Percentiles rank a stretch among this genome's conserved stretches.
Conservation (phyloP, 2,329 filamentous ascomycete genomes). For the Diaporthe eres region DNA sequence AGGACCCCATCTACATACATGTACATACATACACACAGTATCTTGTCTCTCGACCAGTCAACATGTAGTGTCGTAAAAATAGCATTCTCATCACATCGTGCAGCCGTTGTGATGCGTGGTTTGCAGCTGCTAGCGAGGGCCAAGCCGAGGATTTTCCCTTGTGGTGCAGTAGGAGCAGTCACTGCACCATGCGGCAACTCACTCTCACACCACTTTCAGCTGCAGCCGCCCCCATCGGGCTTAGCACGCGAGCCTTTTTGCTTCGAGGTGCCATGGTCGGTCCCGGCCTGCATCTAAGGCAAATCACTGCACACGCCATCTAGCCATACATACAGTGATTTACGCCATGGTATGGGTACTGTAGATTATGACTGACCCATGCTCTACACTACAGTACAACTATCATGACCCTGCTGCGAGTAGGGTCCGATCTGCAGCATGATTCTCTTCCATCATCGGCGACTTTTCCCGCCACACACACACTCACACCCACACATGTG, state of each 20-base stretch:
- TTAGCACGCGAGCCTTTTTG: not conserved
- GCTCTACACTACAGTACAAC: no score
- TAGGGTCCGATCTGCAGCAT: slow-evolving; percentile 21
- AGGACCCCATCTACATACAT: not conserved
- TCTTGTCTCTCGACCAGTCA: not conserved
- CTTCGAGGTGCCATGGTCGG: not conserved
- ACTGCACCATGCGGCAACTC: slow-evolving; percentile 3
- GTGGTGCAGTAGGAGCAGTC: not conserved
- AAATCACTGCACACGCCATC: not conserved
- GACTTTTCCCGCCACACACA: slow-evolving; percentile 25
- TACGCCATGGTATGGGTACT: no score
- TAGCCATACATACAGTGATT: not conserved
- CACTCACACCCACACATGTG: not conserved
- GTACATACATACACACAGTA: not conserved
- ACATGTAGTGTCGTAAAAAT: slow-evolving; percentile 30
- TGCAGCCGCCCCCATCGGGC: slow-evolving; percentile 6
- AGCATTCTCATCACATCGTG: slow-evolving; percentile 29
- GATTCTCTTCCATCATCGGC: slow-evolving; percentile 14
- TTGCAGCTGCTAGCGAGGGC: slow-evolving; percentile 13
- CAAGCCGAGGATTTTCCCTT: not conserved
- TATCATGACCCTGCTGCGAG: slow-evolving; percentile 8
- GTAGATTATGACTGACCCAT: not conserved
- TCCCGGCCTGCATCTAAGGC: slow-evolving; percentile 7
- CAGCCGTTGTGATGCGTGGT: not conserved
- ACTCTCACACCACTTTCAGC: slow-evolving; percentile 9